These are phyloP conservation scores for Paramecium pentaurelia DNA, from an alignment of 73 alveolate species.

Conservation along the genomic window DNA sequence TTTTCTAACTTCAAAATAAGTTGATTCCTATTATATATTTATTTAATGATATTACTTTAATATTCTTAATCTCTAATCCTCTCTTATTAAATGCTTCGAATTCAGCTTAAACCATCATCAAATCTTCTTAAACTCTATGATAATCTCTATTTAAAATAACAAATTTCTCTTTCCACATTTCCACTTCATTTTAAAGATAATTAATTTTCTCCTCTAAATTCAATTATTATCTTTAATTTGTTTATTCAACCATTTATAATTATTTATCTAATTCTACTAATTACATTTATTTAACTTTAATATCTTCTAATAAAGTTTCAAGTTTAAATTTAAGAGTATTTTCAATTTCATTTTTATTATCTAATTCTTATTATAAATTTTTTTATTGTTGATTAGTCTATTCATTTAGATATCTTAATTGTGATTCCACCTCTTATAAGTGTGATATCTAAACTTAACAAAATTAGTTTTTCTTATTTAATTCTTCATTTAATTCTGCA, in stretches of 20 bases:
- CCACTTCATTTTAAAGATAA: background rate
- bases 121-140: conserved; percentile 1
- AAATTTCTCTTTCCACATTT: conserved; percentile 23
- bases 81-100: conserved; percentile 7
- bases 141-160: conserved; percentile 10
- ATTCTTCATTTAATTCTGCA: background rate
- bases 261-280: background rate
- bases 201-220: background rate
- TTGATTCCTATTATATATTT: background rate
- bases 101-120: conserved; percentile 34
- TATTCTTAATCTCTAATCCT: background rate
- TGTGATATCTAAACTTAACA: background rate
- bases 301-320: background rate
- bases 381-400: background rate
- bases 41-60: background rate
- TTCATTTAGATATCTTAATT: background rate
- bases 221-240: background rate
- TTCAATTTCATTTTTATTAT: background rate
- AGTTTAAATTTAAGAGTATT: background rate
- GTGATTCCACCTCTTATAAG: background rate
- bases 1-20: background rate
- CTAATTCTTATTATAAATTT: background rate
- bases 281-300: background rate
- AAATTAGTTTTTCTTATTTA: background rate
- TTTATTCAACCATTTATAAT: background rate